phyloP scores from a whole-genome alignment of 2,329 filamentous ascomycete species.

The Fusarium incarnatum region DNA sequence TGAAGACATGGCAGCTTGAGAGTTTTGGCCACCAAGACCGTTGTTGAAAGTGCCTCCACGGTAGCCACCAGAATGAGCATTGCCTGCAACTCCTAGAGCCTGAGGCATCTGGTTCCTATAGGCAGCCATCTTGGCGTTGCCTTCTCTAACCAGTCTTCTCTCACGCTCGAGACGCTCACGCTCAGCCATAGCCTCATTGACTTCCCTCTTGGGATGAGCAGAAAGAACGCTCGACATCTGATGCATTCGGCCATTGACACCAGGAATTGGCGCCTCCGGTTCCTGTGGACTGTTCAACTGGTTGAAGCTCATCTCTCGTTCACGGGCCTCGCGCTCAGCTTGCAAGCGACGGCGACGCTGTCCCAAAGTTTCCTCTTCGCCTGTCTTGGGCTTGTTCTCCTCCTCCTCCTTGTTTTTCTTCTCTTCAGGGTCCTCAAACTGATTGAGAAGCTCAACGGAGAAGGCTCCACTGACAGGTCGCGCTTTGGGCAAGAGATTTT shows the following conservation, averaged over 20 bases:
- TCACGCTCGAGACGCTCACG: conserved; percentile 57
- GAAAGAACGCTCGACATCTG: conserved; percentile 68
- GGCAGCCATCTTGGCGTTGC: conserved; percentile 61
- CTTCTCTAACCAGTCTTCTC: conserved; percentile 55
- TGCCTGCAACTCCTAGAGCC: conserved; percentile 49
- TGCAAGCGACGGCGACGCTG: conserved; percentile 81
- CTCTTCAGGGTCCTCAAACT: conserved; percentile 67
- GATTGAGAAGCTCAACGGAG: conserved; percentile 74
- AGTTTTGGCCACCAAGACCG: conserved; percentile 56
- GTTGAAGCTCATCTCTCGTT: conserved; percentile 62
- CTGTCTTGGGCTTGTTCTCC: conserved; percentile 50
- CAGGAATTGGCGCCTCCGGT: conserved; percentile 17
- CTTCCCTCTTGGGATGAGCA: conserved; percentile 56
- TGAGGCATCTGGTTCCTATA: conserved; percentile 64
- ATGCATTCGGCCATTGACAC: conserved; percentile 56
- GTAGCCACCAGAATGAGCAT: conserved; percentile 59
- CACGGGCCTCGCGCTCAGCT: conserved; percentile 73
- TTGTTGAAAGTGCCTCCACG: conserved; percentile 67
- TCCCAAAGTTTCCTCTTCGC: conserved; percentile 80
- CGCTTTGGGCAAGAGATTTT: conserved; percentile 61
- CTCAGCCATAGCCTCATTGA: conserved; percentile 56
- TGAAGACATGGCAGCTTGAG: conserved; percentile 45
- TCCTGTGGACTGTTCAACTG: conserved; percentile 34
- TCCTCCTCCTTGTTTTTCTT: conserved; percentile 53
- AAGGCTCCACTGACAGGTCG: conserved; percentile 74